phyloP scores from a whole-genome alignment of 768 basidiomycete genomes.

The Pleurotus pulmonarius region DNA sequence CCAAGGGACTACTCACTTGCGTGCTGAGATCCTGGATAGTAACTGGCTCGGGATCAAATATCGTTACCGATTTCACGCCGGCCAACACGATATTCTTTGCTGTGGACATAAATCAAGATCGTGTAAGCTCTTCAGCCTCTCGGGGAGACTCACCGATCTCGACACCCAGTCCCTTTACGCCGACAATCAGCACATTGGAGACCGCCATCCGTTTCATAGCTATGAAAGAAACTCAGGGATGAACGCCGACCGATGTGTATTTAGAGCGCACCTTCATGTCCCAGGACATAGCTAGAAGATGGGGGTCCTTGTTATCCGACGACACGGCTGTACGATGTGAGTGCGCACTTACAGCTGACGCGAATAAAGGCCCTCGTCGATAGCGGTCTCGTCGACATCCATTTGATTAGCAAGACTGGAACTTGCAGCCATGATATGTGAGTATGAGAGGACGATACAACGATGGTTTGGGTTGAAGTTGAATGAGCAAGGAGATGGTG shows the following conservation, averaged over 20 bases:
- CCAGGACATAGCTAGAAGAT: constrained; percentile 78
- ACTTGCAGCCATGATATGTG: constrained; percentile 31
- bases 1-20: constrained; percentile 52
- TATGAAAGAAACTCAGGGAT: constrained; percentile 24
- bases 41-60: constrained; percentile 91
- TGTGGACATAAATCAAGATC: constrained; percentile 21
- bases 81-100: constrained; percentile 95
- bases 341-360: constrained; percentile 73
- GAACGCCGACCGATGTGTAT: neutral
- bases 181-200: constrained; percentile 92
- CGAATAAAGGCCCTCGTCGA: constrained; percentile 93
- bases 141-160: constrained; percentile 69
- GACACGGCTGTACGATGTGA: constrained; percentile 7
- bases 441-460: constrained; percentile 10
- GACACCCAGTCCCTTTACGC: constrained; percentile 87
- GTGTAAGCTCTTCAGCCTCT: neutral
- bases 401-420: constrained; percentile 49
- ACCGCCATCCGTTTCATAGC: constrained; percentile 99
- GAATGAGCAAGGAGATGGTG: constrained; percentile 7
- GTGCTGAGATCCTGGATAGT: constrained; percentile 88
- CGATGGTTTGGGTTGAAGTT: constrained; percentile 13
- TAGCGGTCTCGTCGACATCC: constrained; percentile 84
- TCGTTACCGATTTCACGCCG: constrained; percentile 95
- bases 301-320: constrained; percentile 14
- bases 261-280: constrained; percentile 76